A percentile compares a stretch with the other conserved stretches of the same genome.
These are phyloP conservation scores for Pyrus betulifolia DNA, from an alignment of 306 rosid species.

Conservation along the genomic window DNA sequence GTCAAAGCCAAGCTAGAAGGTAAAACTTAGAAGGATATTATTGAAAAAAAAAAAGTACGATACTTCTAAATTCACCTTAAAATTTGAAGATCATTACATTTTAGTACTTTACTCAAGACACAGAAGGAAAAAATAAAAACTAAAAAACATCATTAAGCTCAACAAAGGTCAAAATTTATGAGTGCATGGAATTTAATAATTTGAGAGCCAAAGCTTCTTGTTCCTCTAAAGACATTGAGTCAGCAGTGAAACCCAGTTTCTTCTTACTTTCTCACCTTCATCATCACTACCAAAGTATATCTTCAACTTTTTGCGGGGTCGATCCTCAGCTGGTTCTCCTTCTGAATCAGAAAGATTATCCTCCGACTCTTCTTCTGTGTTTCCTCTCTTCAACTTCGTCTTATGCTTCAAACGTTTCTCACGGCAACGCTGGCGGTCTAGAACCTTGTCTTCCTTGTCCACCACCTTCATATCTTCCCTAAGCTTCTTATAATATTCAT, in stretches of 20 bases:
- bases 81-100: too few relatives aligned
- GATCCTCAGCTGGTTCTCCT: slow-evolving; percentile 24
- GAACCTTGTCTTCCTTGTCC: slow-evolving; percentile 73
- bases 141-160: too few relatives aligned
- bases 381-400: slow-evolving; percentile 56
- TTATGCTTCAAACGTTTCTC: slow-evolving; percentile 63
- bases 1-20: too few relatives aligned
- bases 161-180: slow-evolving; percentile 2
- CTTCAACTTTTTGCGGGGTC: slow-evolving; percentile 46
- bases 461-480: slow-evolving; percentile 64
- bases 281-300: slow-evolving; percentile 53
- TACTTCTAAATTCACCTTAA: too few relatives aligned
- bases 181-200: slow-evolving; percentile 58
- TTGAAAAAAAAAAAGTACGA: too few relatives aligned
- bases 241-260: slow-evolving; percentile 10
- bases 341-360: slow-evolving; percentile 47
- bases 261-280: slow-evolving; percentile 29
- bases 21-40: too few relatives aligned
- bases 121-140: too few relatives aligned
- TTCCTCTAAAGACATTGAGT: slow-evolving; percentile 39
- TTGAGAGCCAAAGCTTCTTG: slow-evolving; percentile 85
- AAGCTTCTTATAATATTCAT: slow-evolving; percentile 59
- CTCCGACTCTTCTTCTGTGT: slow-evolving; percentile 22
- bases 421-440: slow-evolving; percentile 55
- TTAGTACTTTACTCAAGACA: too few relatives aligned